phyloP scores from a whole-genome alignment of 371 early-diverging fungal species.

The Mucor racemosus region DNA sequence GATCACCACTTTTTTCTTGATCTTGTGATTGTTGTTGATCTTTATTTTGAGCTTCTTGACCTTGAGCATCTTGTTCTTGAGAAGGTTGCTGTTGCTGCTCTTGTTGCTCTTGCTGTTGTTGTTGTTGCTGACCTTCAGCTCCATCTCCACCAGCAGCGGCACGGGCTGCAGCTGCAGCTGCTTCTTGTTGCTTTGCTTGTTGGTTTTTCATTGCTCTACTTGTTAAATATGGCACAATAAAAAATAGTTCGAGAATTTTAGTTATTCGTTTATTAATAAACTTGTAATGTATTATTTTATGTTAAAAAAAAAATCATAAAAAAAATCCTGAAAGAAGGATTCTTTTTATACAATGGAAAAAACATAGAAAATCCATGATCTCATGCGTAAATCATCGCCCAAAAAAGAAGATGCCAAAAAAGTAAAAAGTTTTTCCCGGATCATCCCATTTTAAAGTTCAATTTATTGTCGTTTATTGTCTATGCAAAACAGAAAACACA shows the following conservation, averaged over 20 bases:
- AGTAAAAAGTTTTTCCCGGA: background rate
- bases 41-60: background rate
- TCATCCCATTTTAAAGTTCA: conserved; percentile 5
- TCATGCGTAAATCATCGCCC: conserved; percentile 21
- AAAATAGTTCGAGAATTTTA: conserved; percentile 30
- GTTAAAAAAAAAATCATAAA: background rate
- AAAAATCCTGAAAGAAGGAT: background rate
- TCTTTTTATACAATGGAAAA: conserved; percentile 1
- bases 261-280: background rate
- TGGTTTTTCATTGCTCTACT: conserved; percentile 26
- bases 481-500: background rate
- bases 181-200: conserved; percentile 19
- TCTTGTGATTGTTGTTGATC: background rate
- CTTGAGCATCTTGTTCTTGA: background rate
- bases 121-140: conserved; percentile 10
- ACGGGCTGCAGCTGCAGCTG: conserved; percentile 10
- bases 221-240: conserved; percentile 29
- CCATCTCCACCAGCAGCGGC: background rate
- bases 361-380: conserved; percentile 8
- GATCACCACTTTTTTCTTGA: background rate
- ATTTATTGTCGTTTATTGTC: background rate
- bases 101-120: conserved; percentile 13
- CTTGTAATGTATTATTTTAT: background rate
- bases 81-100: background rate
- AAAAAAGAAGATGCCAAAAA: background rate